phyloP scores from a whole-genome alignment of 2,329 filamentous ascomycete species.

The Trichoderma afroharzianum region DNA sequence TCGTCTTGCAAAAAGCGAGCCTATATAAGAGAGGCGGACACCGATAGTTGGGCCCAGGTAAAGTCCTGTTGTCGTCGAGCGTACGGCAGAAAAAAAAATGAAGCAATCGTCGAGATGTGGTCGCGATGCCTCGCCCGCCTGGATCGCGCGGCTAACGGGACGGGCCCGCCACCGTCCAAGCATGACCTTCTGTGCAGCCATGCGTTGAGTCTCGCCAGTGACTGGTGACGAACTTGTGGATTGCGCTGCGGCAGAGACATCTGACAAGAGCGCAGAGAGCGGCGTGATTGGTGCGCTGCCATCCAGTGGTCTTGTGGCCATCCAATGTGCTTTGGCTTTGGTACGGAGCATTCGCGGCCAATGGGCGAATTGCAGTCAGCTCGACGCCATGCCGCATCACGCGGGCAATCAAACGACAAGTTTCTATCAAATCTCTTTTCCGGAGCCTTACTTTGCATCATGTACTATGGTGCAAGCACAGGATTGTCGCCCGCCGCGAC shows the following conservation, averaged over 20 bases:
- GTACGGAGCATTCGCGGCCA: slow-evolving; percentile 8
- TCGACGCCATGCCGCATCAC: slow-evolving; percentile 17
- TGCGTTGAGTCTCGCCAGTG: slow-evolving; percentile 1
- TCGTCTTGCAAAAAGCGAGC: slow-evolving; percentile 3
- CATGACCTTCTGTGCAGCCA: slow-evolving; percentile 3
- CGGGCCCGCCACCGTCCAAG: not conserved
- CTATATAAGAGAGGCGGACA: slow-evolving; percentile 16
- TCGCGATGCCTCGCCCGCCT: not conserved
- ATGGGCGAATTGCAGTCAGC: slow-evolving; percentile 18
- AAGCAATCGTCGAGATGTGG: not conserved
- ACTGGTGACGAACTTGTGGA: slow-evolving; percentile 18
- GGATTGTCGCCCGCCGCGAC: not conserved
- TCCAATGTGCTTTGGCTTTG: slow-evolving; percentile 11
- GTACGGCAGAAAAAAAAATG: not conserved
- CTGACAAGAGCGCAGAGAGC: slow-evolving; percentile 11
- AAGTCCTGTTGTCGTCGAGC: slow-evolving; percentile 1
- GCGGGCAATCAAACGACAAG: slow-evolving; percentile 16
- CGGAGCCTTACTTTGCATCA: slow-evolving; percentile 14
- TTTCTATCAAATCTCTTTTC: slow-evolving; percentile 1
- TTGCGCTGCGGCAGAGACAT: slow-evolving; percentile 15
- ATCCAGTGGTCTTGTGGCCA: slow-evolving; percentile 18
- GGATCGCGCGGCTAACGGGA: slow-evolving; percentile 9
- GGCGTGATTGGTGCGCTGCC: slow-evolving; percentile 18
- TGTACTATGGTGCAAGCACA: slow-evolving; percentile 4
- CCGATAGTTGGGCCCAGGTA: not conserved